phyloP scores from a whole-genome alignment of 2,329 filamentous ascomycete genomes.

The Madurella mycetomatis region DNA sequence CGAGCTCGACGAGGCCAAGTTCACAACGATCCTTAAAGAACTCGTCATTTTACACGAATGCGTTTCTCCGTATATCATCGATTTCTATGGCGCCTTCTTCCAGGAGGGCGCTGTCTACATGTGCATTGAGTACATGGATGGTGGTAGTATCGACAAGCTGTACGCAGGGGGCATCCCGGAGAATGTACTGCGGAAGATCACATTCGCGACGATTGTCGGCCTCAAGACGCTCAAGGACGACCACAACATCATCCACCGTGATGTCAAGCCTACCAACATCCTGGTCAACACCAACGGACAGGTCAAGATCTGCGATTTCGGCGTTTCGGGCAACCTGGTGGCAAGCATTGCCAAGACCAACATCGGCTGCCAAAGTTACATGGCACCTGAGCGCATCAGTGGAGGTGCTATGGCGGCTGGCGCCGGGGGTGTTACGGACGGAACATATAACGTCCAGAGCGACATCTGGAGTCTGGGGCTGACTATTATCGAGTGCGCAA shows the following conservation, averaged over 20 bases:
- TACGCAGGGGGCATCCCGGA: slow-evolving; percentile 90
- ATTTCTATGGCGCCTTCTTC: slow-evolving; percentile 98
- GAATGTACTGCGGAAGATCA: slow-evolving; percentile 81
- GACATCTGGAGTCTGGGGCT: slow-evolving; percentile 96
- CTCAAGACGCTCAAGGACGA: slow-evolving; percentile 93
- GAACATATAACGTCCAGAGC: slow-evolving; percentile 95
- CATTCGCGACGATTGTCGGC: slow-evolving; percentile 82
- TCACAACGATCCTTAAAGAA: slow-evolving; percentile 96
- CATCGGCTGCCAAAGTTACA: slow-evolving; percentile 98
- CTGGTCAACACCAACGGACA: slow-evolving; percentile 84
- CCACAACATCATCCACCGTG: slow-evolving; percentile 97
- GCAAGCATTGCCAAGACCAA: slow-evolving; percentile 98
- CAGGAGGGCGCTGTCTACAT: slow-evolving; percentile 99
- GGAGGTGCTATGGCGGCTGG: slow-evolving; percentile 73
- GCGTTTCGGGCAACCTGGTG: slow-evolving; percentile 92
- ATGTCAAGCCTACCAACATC: slow-evolving; percentile 99
- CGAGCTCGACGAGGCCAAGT: slow-evolving; percentile 94
- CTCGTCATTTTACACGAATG: slow-evolving; percentile 94
- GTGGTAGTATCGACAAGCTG: slow-evolving; percentile 93
- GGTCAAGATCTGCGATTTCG: slow-evolving; percentile 98
- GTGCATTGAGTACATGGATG: slow-evolving; percentile 99
- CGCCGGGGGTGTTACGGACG: slow-evolving; percentile 63
- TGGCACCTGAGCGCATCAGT: slow-evolving; percentile 94
- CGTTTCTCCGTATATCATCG: slow-evolving; percentile 91
- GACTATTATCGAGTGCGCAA: slow-evolving; percentile 91